Evolutionary conservation across 2,329 filamentous ascomycete genomes (phyloP), one percentile per base, ranked within the genome.

Genomic region (Fusarium sp.): DNA sequence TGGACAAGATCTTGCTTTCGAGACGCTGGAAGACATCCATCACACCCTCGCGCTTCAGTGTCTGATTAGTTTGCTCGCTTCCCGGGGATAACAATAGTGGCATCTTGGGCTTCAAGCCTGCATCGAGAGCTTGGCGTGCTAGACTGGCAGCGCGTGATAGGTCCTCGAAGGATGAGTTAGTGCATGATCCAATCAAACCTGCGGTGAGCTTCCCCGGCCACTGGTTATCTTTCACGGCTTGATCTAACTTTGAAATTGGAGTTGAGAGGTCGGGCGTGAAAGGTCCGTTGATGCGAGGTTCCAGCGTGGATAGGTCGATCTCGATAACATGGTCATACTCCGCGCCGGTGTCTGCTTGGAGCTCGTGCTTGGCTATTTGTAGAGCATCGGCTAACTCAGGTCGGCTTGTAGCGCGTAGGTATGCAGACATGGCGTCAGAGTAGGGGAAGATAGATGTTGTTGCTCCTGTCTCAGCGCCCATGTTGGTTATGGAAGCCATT

Each of bases 191-290:
- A 4, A 56, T 56, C 0, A 56, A 85, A 40, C 52, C 95, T 71
- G 97, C 95, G 85, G 97, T 98, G 86, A 79, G 97, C 94, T 81
- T 96, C 90, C 28, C 67, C 1, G 96, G 96, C 96, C 96, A 99
- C 81, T 90, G 89, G 84, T 99, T 97, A 76, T 90, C 89, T 85
- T 96, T 93, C 76, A 94, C 94, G 70, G 93, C 93, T 76, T 96
- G 90, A 81, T 91, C 93, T 84, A 98, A 97, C 85, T 97, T 95
- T 82, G 93, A 97, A 79, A 98, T 96, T 49, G 96, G 96, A 7
- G 95, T 98, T 55, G 94, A 94, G 82, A 98, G 86, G 88, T 99
- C 96, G 63, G 96, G 96, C 21, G 96, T 99, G 88, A 98, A 98
- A 69, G 96, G 96, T 69, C 96, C 96, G 85, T 99, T 99, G 85